These are phyloP conservation scores for Ajuga reptans DNA, from an alignment of 305 asterid genomes.

Conservation along the genomic window DNA sequence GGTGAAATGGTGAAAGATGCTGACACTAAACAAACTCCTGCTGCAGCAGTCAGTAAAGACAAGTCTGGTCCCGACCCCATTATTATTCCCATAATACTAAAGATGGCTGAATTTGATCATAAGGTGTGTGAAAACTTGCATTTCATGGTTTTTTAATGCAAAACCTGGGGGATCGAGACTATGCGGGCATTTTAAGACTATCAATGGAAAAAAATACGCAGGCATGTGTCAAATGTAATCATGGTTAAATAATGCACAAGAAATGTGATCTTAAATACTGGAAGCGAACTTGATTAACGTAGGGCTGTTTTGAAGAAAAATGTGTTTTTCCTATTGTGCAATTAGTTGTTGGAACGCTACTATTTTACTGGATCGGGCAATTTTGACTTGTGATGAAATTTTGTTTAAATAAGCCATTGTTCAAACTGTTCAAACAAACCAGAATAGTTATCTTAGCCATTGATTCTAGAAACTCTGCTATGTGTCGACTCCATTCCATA, in stretches of 20 bases:
- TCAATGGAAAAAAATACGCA: neutral
- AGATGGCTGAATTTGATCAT: constrained; percentile 94
- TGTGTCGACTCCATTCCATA: neutral
- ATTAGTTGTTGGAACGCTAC: neutral
- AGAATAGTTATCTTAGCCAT: constrained; percentile 7
- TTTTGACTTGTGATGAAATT: neutral
- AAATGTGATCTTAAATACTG: neutral
- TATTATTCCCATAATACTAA: constrained; percentile 72
- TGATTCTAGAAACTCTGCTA: neutral
- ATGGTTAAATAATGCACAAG: neutral
- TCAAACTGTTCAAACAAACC: neutral
- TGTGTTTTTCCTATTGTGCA: neutral
- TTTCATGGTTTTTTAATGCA: neutral
- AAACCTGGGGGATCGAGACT: neutral
- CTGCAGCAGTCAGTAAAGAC: constrained; percentile 41
- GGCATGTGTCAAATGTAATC: neutral
- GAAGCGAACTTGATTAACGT: neutral
- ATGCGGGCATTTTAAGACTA: neutral
- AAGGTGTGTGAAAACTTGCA: constrained; percentile 46
- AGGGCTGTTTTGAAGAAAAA: neutral
- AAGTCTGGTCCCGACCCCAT: constrained; percentile 84
- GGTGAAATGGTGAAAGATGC: constrained; percentile 46
- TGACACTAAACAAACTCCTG: constrained; percentile 28
- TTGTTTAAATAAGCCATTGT: neutral
- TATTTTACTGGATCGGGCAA: neutral